phyloP scores from a whole-genome alignment of 78 protist species.

The Monosiga brevicollis region DNA sequence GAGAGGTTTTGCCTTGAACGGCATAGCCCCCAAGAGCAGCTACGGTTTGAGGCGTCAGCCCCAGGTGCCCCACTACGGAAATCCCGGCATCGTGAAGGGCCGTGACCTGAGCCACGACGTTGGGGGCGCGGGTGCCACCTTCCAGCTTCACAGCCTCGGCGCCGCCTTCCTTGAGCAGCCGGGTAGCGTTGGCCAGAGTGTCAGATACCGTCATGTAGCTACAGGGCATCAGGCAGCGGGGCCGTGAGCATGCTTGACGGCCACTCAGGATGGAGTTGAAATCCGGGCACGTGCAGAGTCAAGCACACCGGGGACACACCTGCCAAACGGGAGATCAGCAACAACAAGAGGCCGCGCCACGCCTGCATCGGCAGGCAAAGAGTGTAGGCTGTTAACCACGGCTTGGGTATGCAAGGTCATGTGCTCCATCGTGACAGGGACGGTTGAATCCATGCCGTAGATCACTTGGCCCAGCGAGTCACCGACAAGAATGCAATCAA shows the following conservation, averaged over 20 bases:
- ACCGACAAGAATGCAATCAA: constrained; percentile 66
- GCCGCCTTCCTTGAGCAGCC: constrained; percentile 55
- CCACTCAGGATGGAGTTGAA: too few relatives aligned
- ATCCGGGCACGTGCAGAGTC: not conserved
- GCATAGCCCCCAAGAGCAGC: constrained; percentile 73
- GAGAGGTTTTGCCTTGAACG: constrained; percentile 62
- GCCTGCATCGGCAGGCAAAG: constrained; percentile 21
- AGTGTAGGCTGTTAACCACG: constrained; percentile 40
- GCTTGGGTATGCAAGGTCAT: constrained; percentile 71
- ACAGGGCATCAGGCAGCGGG: not conserved
- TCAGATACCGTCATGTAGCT: constrained; percentile 31
- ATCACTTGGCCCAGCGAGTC: constrained; percentile 81
- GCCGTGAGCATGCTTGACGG: too few relatives aligned
- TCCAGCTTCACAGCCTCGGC: constrained; percentile 76
- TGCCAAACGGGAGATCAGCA: constrained; percentile 91
- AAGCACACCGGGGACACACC: constrained; percentile 22
- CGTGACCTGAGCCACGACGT: not conserved
- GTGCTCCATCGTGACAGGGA: constrained; percentile 71
- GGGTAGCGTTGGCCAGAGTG: constrained; percentile 68
- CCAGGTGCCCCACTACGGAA: constrained; percentile 86
- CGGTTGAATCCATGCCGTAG: constrained; percentile 73
- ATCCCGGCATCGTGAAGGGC: constrained; percentile 69
- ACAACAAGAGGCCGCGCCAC: constrained; percentile 44
- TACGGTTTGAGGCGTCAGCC: constrained; percentile 81
- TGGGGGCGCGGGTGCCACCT: constrained; percentile 57